Conservation (phyloP, 331 rosid species). For the Erythrophleum ivorense region DNA sequence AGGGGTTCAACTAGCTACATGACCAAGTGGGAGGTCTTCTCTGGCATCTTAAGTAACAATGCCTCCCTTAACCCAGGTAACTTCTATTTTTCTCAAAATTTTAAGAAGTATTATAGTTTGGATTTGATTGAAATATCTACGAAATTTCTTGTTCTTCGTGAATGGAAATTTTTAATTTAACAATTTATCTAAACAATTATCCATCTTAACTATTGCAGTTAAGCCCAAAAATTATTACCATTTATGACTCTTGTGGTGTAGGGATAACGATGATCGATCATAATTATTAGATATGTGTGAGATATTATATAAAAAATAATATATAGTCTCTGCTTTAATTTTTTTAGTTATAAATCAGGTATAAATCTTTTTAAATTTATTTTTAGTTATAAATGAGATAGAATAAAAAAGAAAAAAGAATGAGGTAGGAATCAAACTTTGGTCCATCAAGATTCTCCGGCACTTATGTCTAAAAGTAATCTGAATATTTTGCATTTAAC, state of each 20-base stretch:
- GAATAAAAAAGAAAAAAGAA: neutral
- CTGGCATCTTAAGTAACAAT: conserved; percentile 78
- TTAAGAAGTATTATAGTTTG: neutral
- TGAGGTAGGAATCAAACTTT: neutral
- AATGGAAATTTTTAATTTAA: neutral
- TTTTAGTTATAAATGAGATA: too few relatives aligned
- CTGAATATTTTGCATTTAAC: too few relatives aligned
- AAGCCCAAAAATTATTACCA: neutral
- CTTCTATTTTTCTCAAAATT: neutral
- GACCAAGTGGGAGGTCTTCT: conserved; percentile 69
- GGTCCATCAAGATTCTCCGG: neutral
- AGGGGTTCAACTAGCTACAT: conserved; percentile 85
- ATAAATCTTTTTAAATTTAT: neutral
- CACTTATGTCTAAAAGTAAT: too few relatives aligned
- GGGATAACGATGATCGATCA: too few relatives aligned
- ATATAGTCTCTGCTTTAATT: too few relatives aligned
- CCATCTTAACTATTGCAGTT: neutral
- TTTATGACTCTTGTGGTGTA: too few relatives aligned
- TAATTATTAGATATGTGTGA: too few relatives aligned
- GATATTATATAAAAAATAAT: too few relatives aligned
- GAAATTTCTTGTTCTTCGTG: too few relatives aligned
- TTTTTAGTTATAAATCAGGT: too few relatives aligned
- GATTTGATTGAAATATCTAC: conserved; percentile 1
- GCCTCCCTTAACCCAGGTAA: conserved; percentile 88
- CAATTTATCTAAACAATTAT: neutral